Base-by-base conservation (phyloP, 345 rosid species). In the Arabis hirsuta region DNA sequence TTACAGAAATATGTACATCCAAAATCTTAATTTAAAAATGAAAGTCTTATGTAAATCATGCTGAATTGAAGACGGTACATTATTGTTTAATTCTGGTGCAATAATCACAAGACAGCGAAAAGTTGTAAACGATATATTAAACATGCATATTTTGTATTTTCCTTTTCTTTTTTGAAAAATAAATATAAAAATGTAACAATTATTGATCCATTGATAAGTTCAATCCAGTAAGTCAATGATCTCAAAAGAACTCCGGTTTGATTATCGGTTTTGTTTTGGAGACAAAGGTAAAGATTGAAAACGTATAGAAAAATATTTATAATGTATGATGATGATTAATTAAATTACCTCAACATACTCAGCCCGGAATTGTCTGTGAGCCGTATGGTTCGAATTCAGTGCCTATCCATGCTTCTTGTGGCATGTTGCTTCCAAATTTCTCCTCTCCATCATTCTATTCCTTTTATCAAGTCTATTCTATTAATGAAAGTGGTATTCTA, bases 381-480 rank as follows among this genome's bases (percentile, higher is more conserved):
- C 72, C 72, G 51, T 77, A 77, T 2, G 76, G 67, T 71, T 57
- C 55, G 55, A 77, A 65, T 34, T 63, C 59, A 0, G 76, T 50
- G 41, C 72, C 80, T 52, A 51, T 13, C 80, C 80, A 71, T 65
- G 67, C 55, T 55, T 51, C 76, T 52, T 16, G 62, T 65, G 68
- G 4, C 44, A 3, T 44, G 24, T 3, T 62, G 57, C 50, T 58
- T 31, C 58, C 67, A 41, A 57, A 71, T 73, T 65, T 52, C n/a
- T n/a, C n/a, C n/a, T n/a, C n/a, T n/a, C n/a, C n/a, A n/a, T n/a
- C n/a, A n/a, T n/a, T n/a, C n/a, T n/a, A n/a, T n/a, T n/a, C n/a
- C n/a, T n/a, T n/a, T n/a, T n/a, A n/a, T n/a, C n/a, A n/a, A n/a
- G n/a, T n/a, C n/a, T n/a, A n/a, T n/a, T n/a, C n/a, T n/a, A n/a